A percentile compares a stretch with the other conserved stretches of the same genome.
These are phyloP conservation scores for Alternaria brassicicola DNA, from an alignment of 2,329 filamentous ascomycete genomes.

Conservation along the genomic window DNA sequence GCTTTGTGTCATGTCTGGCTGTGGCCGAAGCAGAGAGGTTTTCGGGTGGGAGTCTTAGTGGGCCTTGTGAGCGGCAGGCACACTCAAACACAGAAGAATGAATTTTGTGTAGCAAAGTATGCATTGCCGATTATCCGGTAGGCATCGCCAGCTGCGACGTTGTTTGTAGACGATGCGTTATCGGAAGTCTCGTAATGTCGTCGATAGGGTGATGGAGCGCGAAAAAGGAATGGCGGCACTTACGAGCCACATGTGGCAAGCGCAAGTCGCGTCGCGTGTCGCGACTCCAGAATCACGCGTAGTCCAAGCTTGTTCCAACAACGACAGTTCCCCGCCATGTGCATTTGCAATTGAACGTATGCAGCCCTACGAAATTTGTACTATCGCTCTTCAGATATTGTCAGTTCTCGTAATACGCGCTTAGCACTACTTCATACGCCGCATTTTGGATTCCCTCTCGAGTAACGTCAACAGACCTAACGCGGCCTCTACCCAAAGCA, in stretches of 20 bases:
- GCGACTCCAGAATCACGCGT: slow-evolving; percentile 12
- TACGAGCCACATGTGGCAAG: slow-evolving; percentile 18
- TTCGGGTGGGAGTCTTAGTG: not conserved
- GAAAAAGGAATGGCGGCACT: slow-evolving; percentile 10
- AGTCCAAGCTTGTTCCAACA: slow-evolving; percentile 12
- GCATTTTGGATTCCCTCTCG: not conserved
- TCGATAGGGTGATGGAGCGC: not conserved
- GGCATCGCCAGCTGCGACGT: not conserved
- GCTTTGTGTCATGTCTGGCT: slow-evolving; percentile 5
- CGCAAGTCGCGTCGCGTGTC: slow-evolving; percentile 17
- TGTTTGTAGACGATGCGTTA: not conserved
- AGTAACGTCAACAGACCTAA: not conserved
- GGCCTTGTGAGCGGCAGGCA: not conserved
- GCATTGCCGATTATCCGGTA: not conserved
- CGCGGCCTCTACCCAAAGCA: not conserved
- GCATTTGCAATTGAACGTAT: slow-evolving; percentile 16
- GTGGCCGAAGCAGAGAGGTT: not conserved
- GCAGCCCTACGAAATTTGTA: not conserved
- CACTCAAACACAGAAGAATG: not conserved
- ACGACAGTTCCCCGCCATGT: slow-evolving; percentile 17
- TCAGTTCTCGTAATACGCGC: not conserved
- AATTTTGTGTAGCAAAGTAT: not conserved
- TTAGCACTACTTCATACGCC: not conserved
- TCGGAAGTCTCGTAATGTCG: not conserved
- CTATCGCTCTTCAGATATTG: not conserved